Percentiles rank a stretch among this genome's conserved stretches.
These are phyloP conservation scores for Laburnicola sp. DNA, from an alignment of 2,329 filamentous ascomycete species.

Conservation along the genomic window DNA sequence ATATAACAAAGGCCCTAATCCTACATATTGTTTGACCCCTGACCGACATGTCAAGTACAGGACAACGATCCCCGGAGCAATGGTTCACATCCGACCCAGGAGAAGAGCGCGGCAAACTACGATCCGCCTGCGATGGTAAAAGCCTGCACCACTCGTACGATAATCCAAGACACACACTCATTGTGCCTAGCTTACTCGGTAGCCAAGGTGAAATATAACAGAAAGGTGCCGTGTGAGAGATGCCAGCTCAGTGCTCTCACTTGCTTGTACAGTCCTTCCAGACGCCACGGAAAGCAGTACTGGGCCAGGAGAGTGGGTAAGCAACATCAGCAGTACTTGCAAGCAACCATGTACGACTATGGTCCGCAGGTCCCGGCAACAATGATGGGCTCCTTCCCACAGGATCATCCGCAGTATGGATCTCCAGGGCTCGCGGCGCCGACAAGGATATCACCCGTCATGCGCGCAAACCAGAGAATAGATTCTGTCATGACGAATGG, in stretches of 20 bases:
- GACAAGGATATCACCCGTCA: neutral
- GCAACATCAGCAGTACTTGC: neutral
- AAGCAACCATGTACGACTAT: neutral
- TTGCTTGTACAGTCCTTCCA: constrained; percentile 3
- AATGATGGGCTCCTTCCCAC: neutral
- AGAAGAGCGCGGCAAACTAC: neutral
- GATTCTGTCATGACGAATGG: no score
- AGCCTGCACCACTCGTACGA: neutral
- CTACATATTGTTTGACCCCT: no score
- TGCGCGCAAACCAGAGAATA: neutral
- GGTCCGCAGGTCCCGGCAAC: neutral
- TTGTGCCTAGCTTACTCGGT: neutral
- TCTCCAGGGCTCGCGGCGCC: neutral
- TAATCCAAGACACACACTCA: neutral
- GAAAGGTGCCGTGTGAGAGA: neutral
- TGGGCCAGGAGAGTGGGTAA: constrained; percentile 1
- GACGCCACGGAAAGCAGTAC: constrained; percentile 5
- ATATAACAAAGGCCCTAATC: neutral
- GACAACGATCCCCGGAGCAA: neutral
- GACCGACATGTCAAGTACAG: neutral
- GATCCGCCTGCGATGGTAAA: constrained; percentile 2
- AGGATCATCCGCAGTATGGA: neutral
- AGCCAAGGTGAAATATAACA: constrained; percentile 7
- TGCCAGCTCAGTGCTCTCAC: neutral
- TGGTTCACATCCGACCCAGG: neutral